Evolutionary conservation across 768 basidiomycete species (phyloP), one percentile per base, ranked within the genome.

Genomic region (Agaricus subrufescens): DNA sequence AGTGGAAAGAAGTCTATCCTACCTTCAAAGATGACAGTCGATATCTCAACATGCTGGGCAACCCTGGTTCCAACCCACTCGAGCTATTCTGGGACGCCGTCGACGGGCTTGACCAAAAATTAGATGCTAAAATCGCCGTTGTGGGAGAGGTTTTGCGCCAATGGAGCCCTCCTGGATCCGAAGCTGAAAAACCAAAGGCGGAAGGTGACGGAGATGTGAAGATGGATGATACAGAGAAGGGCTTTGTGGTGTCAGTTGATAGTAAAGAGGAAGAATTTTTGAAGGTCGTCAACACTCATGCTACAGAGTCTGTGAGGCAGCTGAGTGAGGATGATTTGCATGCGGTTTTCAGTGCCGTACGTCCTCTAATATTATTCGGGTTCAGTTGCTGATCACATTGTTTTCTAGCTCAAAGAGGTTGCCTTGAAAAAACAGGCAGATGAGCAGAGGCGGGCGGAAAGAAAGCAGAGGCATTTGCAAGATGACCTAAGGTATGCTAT

Each of bases 21-120:
- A 71, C 76, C 25, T 86, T 98, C 72, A 75, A 76, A 6, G 76
- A 86, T 34, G 92, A 97, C 65, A 76, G 80, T 44, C 84, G 92
- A n/a, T 99, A 98, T 72, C 76, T 87, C 43, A 78, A 81, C 58
- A 84, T 98, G 70, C 84, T 98, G 15, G 96, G 97, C 14, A 91
- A 89, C 63, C 91, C 91, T 7, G 97, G 97, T 12, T 96, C 94
- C 1, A 94, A 91, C 61, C 95, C 96, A 1, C 79, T 99, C 30
- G 97, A 99, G 64, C 80, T 98, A 3, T 98, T 97, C 72, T 97
- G 94, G 93, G 96, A 98, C 69, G 67, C 80, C 9, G 87, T 97
- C 45, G 97, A 99, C 69, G 78, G 75, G 42, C 78, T 97, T 2
- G 94, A 94, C 65, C 91, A 94, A 66, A 81, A 85, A 60, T 80